A percentile compares a stretch with the other conserved stretches of the same genome.
Evolutionary conservation across 1,139 yeast species (phyloP).

Genomic region (Lodderomyces elongisporus): DNA sequence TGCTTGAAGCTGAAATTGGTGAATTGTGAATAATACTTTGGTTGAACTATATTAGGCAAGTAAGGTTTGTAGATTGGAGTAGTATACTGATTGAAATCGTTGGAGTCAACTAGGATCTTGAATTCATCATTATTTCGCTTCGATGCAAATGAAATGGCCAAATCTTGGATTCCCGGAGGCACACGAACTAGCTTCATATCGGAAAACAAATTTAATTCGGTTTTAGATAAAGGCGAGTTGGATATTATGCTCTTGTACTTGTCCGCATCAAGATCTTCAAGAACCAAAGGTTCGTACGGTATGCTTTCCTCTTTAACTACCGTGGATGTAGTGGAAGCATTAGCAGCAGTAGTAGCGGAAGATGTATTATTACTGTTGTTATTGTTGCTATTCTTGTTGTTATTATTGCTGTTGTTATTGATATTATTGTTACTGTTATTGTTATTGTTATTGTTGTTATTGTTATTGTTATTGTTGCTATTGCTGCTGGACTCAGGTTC

Average conservation of each 20-base stretch:
- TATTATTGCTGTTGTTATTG: constrained; percentile 4
- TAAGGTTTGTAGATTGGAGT: constrained; percentile 36
- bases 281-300: constrained; percentile 3
- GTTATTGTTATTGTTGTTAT: constrained; percentile 4
- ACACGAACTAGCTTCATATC: constrained; percentile 42
- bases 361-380: no score
- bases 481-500: constrained; percentile 3
- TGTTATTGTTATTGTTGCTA: constrained; percentile 1
- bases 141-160: constrained; percentile 48
- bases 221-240: constrained; percentile 27
- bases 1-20: constrained; percentile 21
- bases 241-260: constrained; percentile 22
- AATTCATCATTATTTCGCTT: constrained; percentile 27
- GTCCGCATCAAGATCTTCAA: constrained; percentile 8
- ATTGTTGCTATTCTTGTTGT: constrained; percentile 1
- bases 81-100: constrained; percentile 25
- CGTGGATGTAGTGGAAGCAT: no score
- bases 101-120: constrained; percentile 23
- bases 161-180: constrained; percentile 73
- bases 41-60: constrained; percentile 31
- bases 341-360: no score
- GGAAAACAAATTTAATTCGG: constrained; percentile 33
- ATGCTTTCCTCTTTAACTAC: constrained; percentile 1
- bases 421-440: background rate
- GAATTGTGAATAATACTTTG: constrained; percentile 17